Conservation (phyloP, 495 filamentous ascomycete species). For the Neurospora sp. region DNA sequence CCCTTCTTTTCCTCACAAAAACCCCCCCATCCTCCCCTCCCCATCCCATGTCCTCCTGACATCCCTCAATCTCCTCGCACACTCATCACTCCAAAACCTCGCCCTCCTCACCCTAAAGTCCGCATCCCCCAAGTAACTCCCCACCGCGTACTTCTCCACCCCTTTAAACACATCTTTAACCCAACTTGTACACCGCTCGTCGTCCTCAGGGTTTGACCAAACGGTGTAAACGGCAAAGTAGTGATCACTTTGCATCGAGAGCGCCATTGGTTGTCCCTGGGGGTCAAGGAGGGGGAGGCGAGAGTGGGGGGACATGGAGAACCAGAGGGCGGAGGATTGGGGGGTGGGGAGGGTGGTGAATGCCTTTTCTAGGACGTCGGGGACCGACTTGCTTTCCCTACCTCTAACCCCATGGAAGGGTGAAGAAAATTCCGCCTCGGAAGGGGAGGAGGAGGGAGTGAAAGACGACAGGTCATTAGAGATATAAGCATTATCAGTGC, state of each 20-base stretch:
- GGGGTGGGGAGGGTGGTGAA: slow-evolving; percentile 33
- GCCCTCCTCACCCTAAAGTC: slow-evolving; percentile 38
- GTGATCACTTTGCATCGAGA: slow-evolving; percentile 43
- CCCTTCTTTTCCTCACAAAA: slow-evolving; percentile 18
- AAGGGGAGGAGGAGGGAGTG: slow-evolving; percentile 15
- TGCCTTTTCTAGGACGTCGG: slow-evolving; percentile 29
- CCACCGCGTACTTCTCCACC: slow-evolving; percentile 27
- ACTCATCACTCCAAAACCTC: slow-evolving; percentile 34
- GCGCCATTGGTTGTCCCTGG: slow-evolving; percentile 34
- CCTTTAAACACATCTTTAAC: slow-evolving; percentile 28
- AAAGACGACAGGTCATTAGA: slow-evolving; percentile 18
- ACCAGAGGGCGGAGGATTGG: slow-evolving; percentile 38
- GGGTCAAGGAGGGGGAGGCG: slow-evolving; percentile 13
- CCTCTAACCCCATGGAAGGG: too few species aligned
- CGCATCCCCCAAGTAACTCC: slow-evolving; percentile 44
- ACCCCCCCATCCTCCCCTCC: slow-evolving; percentile 31
- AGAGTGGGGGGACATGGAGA: slow-evolving; percentile 37
- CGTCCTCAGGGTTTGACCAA: slow-evolving; percentile 38
- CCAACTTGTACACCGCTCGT: slow-evolving; percentile 31
- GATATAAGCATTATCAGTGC: slow-evolving; percentile 42
- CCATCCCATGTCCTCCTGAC: slow-evolving; percentile 39
- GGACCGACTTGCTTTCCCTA: too few species aligned
- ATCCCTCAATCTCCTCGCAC: slow-evolving; percentile 22
- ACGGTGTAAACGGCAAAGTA: slow-evolving; percentile 45
- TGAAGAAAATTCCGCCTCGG: too few species aligned